Evolutionary conservation across 805 yeast genomes (phyloP), one percentile per base, ranked within the genome.

Genomic region (Saturnispora dispora): DNA sequence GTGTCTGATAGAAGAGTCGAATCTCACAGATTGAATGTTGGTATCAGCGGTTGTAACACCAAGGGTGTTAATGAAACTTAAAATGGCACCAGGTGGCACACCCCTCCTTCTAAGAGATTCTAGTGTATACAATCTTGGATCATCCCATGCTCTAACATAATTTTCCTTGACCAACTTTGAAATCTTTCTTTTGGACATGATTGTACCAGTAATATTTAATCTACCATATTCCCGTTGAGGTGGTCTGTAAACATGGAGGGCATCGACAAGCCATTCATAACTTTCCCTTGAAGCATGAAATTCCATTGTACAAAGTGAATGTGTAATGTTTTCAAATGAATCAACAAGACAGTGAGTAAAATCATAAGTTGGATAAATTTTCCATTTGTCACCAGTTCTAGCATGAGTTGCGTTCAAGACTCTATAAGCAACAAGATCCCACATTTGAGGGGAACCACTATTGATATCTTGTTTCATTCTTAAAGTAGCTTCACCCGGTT

Each of bases 221-320:
- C 99, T 82, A 58, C 99, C 99, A 62, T 90, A 93, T 70, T 93
- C 99, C 68, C 99, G 83, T 77, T 93, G 99, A 11, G 97, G 96
- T 32, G 99, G 99, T 74, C 96, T 83, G 71, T 88, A 93, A 45
- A 93, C 96, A 63, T 87, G 90, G 54, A 93, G 80, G 37, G 83
- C 90, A 61, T 93, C 98, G 74, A 98, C 91, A 59, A 93, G 77
- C 99, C 99, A 93, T 71, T 93, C 99, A 68, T 93, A 93, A 63
- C 95, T 83, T 71, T 91, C 96, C 65, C 99, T 80, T 27, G 96
- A 85, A 52, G 91, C 71, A 57, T 85, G 81, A 69, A 93, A 93
- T 71, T 93, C 99, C 45, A 96, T 86, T 42, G 99, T 93, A 73
- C 99, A 93, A 62, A 93, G 74, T 28, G 97, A 89, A 64, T 93